phyloP scores from a whole-genome alignment of 108 stramenopile genomes.

The Cyclotella cryptica region DNA sequence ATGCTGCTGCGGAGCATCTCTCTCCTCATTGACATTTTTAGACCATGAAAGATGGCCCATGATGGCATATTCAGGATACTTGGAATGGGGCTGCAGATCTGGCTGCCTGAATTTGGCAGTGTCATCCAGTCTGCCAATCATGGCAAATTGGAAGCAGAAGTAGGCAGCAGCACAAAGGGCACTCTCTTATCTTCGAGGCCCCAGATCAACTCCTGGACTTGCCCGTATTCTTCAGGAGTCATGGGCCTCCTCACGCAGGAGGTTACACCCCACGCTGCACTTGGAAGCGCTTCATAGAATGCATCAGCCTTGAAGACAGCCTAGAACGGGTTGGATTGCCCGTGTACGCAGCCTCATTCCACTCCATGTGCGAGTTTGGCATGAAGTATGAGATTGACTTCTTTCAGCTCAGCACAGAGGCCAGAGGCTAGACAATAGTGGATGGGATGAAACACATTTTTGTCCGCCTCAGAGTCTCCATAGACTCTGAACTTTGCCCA shows the following conservation, averaged over 20 bases:
- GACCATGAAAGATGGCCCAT: conserved; percentile 11
- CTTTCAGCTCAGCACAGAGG: conserved; percentile 13
- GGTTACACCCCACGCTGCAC: background rate
- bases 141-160: conserved; percentile 2
- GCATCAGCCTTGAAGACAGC: background rate
- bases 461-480: background rate
- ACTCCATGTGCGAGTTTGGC: conserved; percentile 1
- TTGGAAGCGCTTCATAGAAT: conserved; percentile 19
- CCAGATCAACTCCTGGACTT: background rate
- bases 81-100: conserved; percentile 4
- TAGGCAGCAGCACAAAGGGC: conserved; percentile 5
- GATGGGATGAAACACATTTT: background rate
- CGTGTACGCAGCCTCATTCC: background rate
- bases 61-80: conserved; percentile 15
- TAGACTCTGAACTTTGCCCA: conserved; percentile 16
- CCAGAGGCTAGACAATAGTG: background rate
- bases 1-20: conserved; percentile 26
- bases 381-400: conserved; percentile 27
- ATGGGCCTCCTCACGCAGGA: conserved; percentile 19
- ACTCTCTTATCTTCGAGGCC: background rate
- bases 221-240: conserved; percentile 11
- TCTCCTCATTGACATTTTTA: conserved; percentile 29
- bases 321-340: conserved; percentile 27
- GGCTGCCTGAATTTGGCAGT: background rate
- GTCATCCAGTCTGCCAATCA: conserved; percentile 25